A percentile compares a stretch with the other conserved stretches of the same genome.
Evolutionary conservation across 257 asterid species (phyloP).

Genomic region (Echites panduratus): DNA sequence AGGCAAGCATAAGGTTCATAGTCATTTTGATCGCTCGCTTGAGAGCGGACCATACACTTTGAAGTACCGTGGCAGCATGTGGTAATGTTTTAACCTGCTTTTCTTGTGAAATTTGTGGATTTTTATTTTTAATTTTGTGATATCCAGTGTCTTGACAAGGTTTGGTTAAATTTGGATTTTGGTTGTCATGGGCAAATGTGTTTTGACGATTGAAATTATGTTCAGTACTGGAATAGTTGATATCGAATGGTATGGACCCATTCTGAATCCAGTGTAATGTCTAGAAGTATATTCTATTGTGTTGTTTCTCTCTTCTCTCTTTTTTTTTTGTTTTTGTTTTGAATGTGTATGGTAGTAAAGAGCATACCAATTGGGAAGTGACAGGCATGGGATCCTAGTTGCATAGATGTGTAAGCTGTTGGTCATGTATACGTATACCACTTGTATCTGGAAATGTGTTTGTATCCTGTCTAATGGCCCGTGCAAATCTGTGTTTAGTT

Average conservation of each 20-base stretch:
- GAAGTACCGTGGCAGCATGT: conserved; percentile 77
- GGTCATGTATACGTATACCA: not conserved
- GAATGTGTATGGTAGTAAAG: not conserved
- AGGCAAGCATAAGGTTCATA: conserved; percentile 81
- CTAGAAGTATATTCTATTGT: not conserved
- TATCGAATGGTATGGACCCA: not conserved
- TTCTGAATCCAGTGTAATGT: not conserved
- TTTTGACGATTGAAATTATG: not conserved
- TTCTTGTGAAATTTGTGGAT: conserved; percentile 3
- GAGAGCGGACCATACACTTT: conserved; percentile 84
- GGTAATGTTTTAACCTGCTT: conserved; percentile 35
- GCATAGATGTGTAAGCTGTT: not conserved
- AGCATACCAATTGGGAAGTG: not conserved
- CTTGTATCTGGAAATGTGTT: not conserved
- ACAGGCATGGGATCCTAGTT: not conserved
- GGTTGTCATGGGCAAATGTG: not conserved
- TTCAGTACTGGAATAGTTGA: not conserved
- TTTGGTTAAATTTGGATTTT: not conserved
- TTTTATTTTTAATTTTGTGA: not conserved
- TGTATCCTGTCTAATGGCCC: not conserved
- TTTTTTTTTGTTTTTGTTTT: not conserved
- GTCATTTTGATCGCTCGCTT: conserved; percentile 82
- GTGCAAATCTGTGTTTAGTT: not conserved
- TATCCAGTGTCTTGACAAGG: not conserved
- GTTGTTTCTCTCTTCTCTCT: not conserved